A percentile compares a stretch with the other conserved stretches of the same genome.
phyloP scores from a whole-genome alignment of 2,329 filamentous ascomycete genomes.

The Dichotomopilus funicola region DNA sequence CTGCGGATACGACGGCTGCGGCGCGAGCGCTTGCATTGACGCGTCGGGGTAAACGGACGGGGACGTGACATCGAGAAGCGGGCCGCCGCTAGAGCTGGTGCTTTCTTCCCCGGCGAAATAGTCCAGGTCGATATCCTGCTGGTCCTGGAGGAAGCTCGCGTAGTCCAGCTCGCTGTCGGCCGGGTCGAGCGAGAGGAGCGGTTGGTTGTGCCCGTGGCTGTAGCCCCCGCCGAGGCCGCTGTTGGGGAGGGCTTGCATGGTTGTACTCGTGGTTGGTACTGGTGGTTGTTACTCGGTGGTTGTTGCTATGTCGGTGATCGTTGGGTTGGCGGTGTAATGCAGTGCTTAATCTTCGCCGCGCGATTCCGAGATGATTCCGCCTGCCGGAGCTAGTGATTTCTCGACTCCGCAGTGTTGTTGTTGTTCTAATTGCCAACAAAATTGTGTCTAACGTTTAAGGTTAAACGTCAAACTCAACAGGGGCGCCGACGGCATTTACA shows the following conservation, averaged over 20 bases:
- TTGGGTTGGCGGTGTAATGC: too few relatives aligned
- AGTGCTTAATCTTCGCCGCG: too few relatives aligned
- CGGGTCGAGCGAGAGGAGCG: constrained; percentile 26
- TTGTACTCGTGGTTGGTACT: background rate
- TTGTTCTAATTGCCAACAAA: too few relatives aligned
- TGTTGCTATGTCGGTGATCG: background rate
- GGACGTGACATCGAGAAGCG: constrained; percentile 22
- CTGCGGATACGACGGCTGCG: background rate
- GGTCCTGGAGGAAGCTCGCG: constrained; percentile 31
- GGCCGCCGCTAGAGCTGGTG: constrained; percentile 22
- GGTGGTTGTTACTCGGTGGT: background rate
- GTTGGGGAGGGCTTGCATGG: constrained; percentile 10
- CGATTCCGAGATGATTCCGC: too few relatives aligned
- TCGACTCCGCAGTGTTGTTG: too few relatives aligned
- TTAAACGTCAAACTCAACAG: too few relatives aligned
- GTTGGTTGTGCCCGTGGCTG: background rate
- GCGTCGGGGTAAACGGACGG: constrained; percentile 11
- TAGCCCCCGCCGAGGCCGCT: constrained; percentile 1
- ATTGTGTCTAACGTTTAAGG: too few relatives aligned
- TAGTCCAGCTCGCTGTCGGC: constrained; percentile 35
- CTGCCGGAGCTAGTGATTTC: too few relatives aligned
- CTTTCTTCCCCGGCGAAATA: constrained; percentile 21
- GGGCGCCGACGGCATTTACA: too few relatives aligned
- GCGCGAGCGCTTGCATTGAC: background rate
- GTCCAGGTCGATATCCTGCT: constrained; percentile 15